A percentile compares a stretch with the other conserved stretches of the same genome.
Evolutionary conservation across 352 stramenopile genomes (phyloP).

Genomic region (Phytophthora tentaculata): DNA sequence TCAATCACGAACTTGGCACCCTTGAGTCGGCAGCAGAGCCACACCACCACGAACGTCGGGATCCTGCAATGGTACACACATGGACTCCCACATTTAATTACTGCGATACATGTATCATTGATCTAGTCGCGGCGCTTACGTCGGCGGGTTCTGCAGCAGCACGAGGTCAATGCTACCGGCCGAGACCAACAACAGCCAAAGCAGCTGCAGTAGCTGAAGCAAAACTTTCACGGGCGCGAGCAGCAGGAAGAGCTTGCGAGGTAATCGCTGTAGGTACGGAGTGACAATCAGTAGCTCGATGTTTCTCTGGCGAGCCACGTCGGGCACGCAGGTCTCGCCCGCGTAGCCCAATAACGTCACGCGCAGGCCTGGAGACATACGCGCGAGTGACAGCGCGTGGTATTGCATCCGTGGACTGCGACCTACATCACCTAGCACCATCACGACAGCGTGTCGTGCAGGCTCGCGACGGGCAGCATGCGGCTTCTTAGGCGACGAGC

Average conservation of each 20-base stretch:
- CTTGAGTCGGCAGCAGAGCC: slow-evolving; percentile 59
- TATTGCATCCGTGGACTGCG: slow-evolving; percentile 99
- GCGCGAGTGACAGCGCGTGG: slow-evolving; percentile 95
- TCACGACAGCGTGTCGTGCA: slow-evolving; percentile 82
- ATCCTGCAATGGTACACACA: slow-evolving; percentile 62
- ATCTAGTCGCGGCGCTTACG: slow-evolving; percentile 61
- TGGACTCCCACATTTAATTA: too few species aligned
- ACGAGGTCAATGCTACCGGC: slow-evolving; percentile 89
- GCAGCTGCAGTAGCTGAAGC: slow-evolving; percentile 66
- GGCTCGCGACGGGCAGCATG: slow-evolving; percentile 5
- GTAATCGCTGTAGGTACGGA: slow-evolving; percentile 66
- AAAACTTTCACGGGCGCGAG: slow-evolving; percentile 78
- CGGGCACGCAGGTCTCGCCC: slow-evolving; percentile 89
- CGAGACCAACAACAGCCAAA: slow-evolving; percentile 40
- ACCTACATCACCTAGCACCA: slow-evolving; percentile 96
- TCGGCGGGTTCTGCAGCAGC: slow-evolving; percentile 98
- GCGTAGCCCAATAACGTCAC: slow-evolving; percentile 95
- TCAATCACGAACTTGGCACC: slow-evolving; percentile 96
- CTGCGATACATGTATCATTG: too few species aligned
- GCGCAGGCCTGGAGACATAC: slow-evolving; percentile 56
- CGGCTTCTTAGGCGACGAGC: slow-evolving; percentile 26
- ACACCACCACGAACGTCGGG: slow-evolving; percentile 93
- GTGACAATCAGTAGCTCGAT: slow-evolving; percentile 81
- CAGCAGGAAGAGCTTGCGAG: slow-evolving; percentile 45
- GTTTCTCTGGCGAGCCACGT: slow-evolving; percentile 64